Base-by-base conservation (phyloP, 176 grass and related monocot genomes). In the Areca catechu region DNA sequence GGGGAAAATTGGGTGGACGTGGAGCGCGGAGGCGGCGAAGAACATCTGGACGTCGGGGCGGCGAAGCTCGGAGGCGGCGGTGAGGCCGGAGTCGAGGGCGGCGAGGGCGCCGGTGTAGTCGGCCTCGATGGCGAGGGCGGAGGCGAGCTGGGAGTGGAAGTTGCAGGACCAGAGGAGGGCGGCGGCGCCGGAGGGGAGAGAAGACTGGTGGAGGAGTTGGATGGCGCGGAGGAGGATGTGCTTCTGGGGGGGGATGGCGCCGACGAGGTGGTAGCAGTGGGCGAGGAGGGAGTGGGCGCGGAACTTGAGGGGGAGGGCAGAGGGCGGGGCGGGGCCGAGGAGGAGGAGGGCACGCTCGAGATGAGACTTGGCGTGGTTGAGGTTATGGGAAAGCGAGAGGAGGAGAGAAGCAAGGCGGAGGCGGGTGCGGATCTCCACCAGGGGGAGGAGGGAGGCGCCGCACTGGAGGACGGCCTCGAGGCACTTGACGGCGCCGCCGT, bases 101-200 rank as follows among this genome's bases (percentile, higher is more conserved):
- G 84, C 61, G 29, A 97, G 83, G 5, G 93, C 86, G 9, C 68
- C 77, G 10, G 83, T 47, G 57, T 80, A 74, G 69, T 88, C 86
- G 37, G 77, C 92, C 5, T 91, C 92, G 51, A 73, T 58, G 49
- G 76, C 76, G n/a, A 91, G 69, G 3, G 83, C 77, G 5, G 92
- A 91, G 22, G 83, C 86, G 58, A 97, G 83, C 69, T 97, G 92
- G 59, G 92, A 74, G 49, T 96, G 85, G 74, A 97, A 88, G 61
- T 97, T 91, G 51, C 72, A 84, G 15, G 67, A 79, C 92, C 86
- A 88, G 16, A 97, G 80, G 48, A 96, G 80, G 20, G 83, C 57
- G 0, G 30, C 59, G 3, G 19, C 50, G 27, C 49, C 49, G 4
- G 23, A 5, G 49, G 48, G 23, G 0, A 65, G 48, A 14, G 78